Conservation (phyloP, 2,329 filamentous ascomycete species). For the Apiospora malaysiana region DNA sequence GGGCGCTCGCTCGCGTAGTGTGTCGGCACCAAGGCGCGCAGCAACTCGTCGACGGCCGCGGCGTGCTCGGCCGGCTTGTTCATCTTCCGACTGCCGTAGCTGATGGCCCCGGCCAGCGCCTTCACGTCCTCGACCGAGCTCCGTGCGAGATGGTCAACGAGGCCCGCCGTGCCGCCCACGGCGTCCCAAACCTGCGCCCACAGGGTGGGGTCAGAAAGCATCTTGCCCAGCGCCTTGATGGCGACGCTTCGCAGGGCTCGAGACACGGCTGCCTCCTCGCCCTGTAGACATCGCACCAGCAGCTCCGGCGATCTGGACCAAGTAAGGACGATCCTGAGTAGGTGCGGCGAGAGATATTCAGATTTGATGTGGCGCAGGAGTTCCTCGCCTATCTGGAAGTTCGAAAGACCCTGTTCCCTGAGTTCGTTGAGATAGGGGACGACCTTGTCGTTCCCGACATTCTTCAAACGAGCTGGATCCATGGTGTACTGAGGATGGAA, state of each 20-base stretch:
- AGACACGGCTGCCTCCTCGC: not conserved
- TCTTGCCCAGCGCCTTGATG: not conserved
- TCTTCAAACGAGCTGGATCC: not conserved
- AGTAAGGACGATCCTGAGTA: not conserved
- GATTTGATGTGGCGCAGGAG: not conserved
- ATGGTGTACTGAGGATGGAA: not conserved
- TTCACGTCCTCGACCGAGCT: slow-evolving; percentile 29
- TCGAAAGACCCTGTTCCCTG: not conserved
- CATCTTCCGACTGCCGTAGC: not conserved
- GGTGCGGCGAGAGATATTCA: not conserved
- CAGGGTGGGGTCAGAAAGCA: not conserved
- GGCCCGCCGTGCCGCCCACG: slow-evolving; percentile 20
- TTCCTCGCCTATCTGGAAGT: not conserved
- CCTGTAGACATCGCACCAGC: not conserved
- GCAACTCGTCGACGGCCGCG: not conserved
- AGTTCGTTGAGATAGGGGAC: slow-evolving; percentile 4
- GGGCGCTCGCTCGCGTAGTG: not conserved
- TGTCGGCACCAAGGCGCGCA: slow-evolving; percentile 13
- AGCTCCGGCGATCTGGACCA: not conserved
- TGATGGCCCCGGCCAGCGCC: slow-evolving; percentile 23
- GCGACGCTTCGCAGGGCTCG: not conserved
- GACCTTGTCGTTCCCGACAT: not conserved
- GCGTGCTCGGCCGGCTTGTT: slow-evolving; percentile 6
- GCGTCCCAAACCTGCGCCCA: slow-evolving; percentile 21
- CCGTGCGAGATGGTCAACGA: slow-evolving; percentile 23